Percentiles rank a stretch among this genome's conserved stretches.
Evolutionary conservation across 2,329 filamentous ascomycete species (phyloP).

Genomic region (Fusarium beomiforme): DNA sequence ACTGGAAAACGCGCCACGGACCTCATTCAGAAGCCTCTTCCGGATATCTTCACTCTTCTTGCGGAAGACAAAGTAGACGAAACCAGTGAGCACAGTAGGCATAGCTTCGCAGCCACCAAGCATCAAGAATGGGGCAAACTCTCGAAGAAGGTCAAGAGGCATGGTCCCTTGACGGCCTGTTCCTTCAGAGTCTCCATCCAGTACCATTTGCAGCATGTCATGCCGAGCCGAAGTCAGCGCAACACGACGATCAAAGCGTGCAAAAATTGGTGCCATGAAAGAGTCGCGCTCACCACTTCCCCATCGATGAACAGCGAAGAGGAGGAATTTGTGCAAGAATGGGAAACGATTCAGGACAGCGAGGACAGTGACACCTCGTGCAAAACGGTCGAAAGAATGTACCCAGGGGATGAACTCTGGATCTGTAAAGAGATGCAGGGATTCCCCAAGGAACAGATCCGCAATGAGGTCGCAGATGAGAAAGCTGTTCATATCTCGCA

Average conservation of each 20-base stretch:
- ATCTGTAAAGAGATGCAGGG: background rate
- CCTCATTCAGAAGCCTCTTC: background rate
- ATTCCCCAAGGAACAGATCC: background rate
- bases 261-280: background rate
- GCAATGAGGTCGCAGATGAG: background rate
- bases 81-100: background rate
- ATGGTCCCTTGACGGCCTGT: background rate
- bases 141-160: background rate
- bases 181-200: background rate
- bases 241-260: background rate
- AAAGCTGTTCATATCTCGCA: slow-evolving; percentile 1
- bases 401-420: background rate
- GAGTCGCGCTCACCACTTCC: background rate
- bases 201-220: background rate
- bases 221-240: background rate
- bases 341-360: background rate
- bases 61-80: background rate
- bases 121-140: background rate
- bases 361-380: background rate
- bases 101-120: background rate
- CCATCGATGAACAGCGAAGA: background rate
- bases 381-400: background rate
- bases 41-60: background rate
- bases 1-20: background rate
- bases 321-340: background rate